These are phyloP conservation scores for Linderina pennispora DNA, from an alignment of 192 early-diverging fungal species.

Conservation along the genomic window DNA sequence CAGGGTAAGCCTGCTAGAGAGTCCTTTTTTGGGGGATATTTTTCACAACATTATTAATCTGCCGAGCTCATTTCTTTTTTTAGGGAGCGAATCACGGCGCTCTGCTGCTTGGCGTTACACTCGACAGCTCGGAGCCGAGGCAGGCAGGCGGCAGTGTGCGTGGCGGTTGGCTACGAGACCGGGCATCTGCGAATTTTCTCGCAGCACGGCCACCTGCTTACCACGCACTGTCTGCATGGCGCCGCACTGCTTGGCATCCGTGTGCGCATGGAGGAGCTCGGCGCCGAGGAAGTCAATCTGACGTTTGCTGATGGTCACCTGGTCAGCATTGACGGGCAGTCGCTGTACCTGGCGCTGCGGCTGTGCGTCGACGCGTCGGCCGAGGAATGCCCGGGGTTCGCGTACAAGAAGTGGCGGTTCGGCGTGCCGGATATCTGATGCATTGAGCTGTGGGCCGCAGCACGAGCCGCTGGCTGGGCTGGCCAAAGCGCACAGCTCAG, in stretches of 20 bases:
- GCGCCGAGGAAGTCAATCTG: slow-evolving; percentile 27
- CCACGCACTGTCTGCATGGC: slow-evolving; percentile 27
- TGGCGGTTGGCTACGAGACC: slow-evolving; percentile 37
- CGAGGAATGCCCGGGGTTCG: slow-evolving; percentile 16
- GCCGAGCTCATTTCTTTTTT: too few relatives aligned
- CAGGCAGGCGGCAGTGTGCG: slow-evolving; percentile 11
- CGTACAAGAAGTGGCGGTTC: slow-evolving; percentile 44
- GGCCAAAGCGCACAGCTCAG: slow-evolving; percentile 18
- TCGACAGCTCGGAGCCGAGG: background rate
- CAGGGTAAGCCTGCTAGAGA: too few relatives aligned
- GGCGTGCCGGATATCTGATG: slow-evolving; percentile 25
- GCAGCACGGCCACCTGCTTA: slow-evolving; percentile 27
- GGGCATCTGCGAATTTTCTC: slow-evolving; percentile 37
- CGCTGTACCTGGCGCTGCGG: slow-evolving; percentile 33
- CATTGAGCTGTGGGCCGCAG: slow-evolving; percentile 30
- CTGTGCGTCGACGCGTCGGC: slow-evolving; percentile 32
- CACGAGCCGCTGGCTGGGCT: slow-evolving; percentile 22
- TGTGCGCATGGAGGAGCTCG: slow-evolving; percentile 24
- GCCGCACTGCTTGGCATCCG: slow-evolving; percentile 25
- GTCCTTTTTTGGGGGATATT: too few relatives aligned
- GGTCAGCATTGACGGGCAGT: slow-evolving; percentile 32
- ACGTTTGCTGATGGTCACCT: slow-evolving; percentile 33
- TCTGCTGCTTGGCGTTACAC: slow-evolving; percentile 35
- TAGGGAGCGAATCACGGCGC: slow-evolving; percentile 21
- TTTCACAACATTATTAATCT: too few relatives aligned